Base-by-base conservation (phyloP, 225 moss, liverwort and hornwort genomes). In the Polytrichum commune region DNA sequence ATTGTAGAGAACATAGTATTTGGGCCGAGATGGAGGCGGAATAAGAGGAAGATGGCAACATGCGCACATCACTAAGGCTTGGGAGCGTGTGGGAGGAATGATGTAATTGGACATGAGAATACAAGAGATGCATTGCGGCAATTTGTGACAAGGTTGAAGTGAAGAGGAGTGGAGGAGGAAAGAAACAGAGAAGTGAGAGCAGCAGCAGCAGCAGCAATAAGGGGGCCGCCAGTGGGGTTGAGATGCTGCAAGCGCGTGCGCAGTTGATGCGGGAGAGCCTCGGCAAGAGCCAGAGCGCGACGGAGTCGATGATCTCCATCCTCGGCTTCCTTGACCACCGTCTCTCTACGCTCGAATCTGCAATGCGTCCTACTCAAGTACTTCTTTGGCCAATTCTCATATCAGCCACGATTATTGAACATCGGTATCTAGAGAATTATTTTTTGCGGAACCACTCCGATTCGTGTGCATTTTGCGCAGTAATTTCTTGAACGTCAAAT, bases 281-380 rank as follows among this genome's bases (percentile, higher is more conserved):
- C 74, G 77, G 73, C 26, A 82, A 86, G 69, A 90, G 90, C 68
- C 85, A 89, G 55, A 83, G 56, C 69, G 84, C 90, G 19, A 92
- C 82, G 28, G 76, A 92, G 53, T 84, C 74, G 2, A 86, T 96
- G 93, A 88, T 92, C 67, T 79, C 82, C 58, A 92, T 96, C 69
- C 89, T 96, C 0, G 78, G 78, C 60, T 96, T 90, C 24, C 93
- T 96, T 63, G 90, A 93, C 77, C 81, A 90, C 62, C 81, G 90
- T 1, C 81, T 92, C 29, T 93, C 87, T 1, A 90, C 83, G 29
- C 62, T 93, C 4, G 93, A 93, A 70, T 87, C 90, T 25, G 90
- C 89, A 19, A 92, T 96, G 93, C 91, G 89, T 20, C 96, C 96
- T 27, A 96, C 89, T 69, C 90, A 96, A 86, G 95, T 85, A 62